These are phyloP conservation scores for Aspergillus sp. DNA, from an alignment of 2,329 filamentous ascomycete genomes.

Conservation along the genomic window DNA sequence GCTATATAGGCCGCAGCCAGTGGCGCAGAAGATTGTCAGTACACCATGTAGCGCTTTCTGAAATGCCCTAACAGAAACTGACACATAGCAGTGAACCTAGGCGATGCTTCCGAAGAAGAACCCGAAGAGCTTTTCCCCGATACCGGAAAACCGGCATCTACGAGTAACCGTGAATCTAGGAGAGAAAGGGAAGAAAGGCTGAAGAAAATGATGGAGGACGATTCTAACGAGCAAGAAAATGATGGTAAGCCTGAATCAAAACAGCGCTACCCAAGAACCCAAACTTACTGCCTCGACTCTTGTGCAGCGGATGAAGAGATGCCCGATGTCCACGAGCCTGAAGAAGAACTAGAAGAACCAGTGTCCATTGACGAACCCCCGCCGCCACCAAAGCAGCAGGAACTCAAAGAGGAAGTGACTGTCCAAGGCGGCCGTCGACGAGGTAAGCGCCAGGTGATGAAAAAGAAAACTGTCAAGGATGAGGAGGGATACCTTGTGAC, in stretches of 20 bases:
- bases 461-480: slow-evolving; percentile 80
- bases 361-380: slow-evolving; percentile 30
- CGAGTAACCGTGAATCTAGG: slow-evolving; percentile 41
- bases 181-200: slow-evolving; percentile 61
- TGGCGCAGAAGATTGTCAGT: slow-evolving; percentile 45
- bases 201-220: slow-evolving; percentile 69
- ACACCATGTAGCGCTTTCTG: neutral
- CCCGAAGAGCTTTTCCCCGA: slow-evolving; percentile 46
- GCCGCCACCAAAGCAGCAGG: slow-evolving; percentile 37
- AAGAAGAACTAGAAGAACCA: slow-evolving; percentile 27
- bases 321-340: slow-evolving; percentile 46
- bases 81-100: slow-evolving; percentile 39
- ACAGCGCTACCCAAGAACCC: neutral
- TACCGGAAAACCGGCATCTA: slow-evolving; percentile 27
- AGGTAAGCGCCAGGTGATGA: slow-evolving; percentile 72
- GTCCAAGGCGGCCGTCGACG: slow-evolving; percentile 61
- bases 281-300: slow-evolving; percentile 10
- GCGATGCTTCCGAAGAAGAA: slow-evolving; percentile 53
- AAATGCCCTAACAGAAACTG: slow-evolving; percentile 11
- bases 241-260: slow-evolving; percentile 10
- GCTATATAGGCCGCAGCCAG: slow-evolving; percentile 27
- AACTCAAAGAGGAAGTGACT: slow-evolving; percentile 47
- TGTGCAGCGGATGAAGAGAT: slow-evolving; percentile 44
- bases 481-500: slow-evolving; percentile 89
- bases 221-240: slow-evolving; percentile 30